phyloP scores from a whole-genome alignment of 2,329 filamentous ascomycete genomes.

The Ophiostoma himal-ulmi region DNA sequence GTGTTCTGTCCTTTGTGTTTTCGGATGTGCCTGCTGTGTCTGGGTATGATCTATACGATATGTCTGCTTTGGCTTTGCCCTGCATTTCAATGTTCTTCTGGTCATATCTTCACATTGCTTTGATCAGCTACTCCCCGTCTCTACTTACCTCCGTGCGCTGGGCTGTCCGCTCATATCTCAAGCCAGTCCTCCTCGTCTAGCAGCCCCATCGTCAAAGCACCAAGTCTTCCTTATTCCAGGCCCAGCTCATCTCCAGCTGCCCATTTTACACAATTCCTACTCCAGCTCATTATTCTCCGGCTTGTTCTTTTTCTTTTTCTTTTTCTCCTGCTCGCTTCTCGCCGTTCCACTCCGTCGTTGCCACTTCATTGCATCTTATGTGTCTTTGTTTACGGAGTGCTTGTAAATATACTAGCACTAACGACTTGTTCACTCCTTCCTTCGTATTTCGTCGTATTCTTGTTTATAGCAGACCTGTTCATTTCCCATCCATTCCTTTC shows the following conservation, averaged over 20 bases:
- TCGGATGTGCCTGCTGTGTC: neutral
- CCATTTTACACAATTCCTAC: neutral
- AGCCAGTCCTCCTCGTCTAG: neutral
- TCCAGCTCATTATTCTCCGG: constrained; percentile 8
- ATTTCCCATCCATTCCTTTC: neutral
- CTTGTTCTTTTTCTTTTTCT: constrained; percentile 9
- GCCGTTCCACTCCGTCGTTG: neutral
- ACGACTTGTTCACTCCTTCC: neutral
- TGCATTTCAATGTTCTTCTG: neutral
- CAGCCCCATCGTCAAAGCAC: neutral
- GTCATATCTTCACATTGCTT: neutral
- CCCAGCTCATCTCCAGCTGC: neutral
- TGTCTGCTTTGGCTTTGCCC: neutral
- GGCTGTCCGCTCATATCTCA: neutral
- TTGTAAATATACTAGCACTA: neutral
- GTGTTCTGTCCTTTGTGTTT: too few relatives aligned
- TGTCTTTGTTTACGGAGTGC: neutral
- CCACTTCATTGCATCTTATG: constrained; percentile 1
- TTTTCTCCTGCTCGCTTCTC: constrained; percentile 6
- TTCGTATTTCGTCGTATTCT: constrained; percentile 10
- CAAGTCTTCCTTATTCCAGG: neutral
- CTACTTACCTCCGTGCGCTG: neutral
- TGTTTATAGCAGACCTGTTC: neutral
- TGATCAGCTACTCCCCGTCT: neutral
- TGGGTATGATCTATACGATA: neutral